Conservation (phyloP, 2,329 filamentous ascomycete species). For the Coccinonectria pachysandricola region DNA sequence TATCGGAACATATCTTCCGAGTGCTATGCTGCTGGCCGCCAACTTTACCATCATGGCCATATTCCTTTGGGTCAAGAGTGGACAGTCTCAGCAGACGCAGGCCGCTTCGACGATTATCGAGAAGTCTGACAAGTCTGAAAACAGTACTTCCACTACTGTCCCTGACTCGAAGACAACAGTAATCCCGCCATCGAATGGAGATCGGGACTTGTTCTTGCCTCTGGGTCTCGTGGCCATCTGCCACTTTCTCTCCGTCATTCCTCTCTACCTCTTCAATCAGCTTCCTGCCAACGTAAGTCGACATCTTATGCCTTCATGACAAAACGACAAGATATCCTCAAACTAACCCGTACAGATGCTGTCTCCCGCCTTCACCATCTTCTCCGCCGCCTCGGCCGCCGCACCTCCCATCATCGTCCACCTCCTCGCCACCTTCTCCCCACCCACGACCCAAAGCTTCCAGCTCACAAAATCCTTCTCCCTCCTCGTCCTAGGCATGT, state of each 20-base stretch:
- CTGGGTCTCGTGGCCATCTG: conserved; percentile 60
- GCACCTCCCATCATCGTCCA: conserved; percentile 49
- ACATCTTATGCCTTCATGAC: neutral
- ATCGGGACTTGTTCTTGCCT: conserved; percentile 62
- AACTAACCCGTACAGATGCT: conserved; percentile 54
- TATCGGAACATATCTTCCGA: conserved; percentile 93
- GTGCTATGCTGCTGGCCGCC: conserved; percentile 90
- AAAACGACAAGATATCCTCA: too few relatives aligned
- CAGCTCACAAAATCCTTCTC: conserved; percentile 82
- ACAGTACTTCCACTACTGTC: too few relatives aligned
- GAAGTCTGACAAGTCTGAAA: conserved; percentile 6
- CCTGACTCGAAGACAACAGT: too few relatives aligned
- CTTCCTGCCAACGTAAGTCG: conserved; percentile 51
- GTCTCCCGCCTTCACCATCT: conserved; percentile 45
- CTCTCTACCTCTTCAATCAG: conserved; percentile 80
- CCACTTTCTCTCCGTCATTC: conserved; percentile 69
- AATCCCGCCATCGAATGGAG: conserved; percentile 26
- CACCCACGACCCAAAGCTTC: conserved; percentile 57
- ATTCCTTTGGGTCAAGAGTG: conserved; percentile 85
- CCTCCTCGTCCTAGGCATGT: conserved; percentile 83
- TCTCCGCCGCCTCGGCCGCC: conserved; percentile 42
- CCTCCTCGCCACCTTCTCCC: conserved; percentile 39
- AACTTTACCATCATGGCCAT: conserved; percentile 96
- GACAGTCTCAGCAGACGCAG: conserved; percentile 35
- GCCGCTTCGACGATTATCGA: too few relatives aligned